Evolutionary conservation across 306 rosid species (phyloP).

Genomic region (Quercus wislizeni): DNA sequence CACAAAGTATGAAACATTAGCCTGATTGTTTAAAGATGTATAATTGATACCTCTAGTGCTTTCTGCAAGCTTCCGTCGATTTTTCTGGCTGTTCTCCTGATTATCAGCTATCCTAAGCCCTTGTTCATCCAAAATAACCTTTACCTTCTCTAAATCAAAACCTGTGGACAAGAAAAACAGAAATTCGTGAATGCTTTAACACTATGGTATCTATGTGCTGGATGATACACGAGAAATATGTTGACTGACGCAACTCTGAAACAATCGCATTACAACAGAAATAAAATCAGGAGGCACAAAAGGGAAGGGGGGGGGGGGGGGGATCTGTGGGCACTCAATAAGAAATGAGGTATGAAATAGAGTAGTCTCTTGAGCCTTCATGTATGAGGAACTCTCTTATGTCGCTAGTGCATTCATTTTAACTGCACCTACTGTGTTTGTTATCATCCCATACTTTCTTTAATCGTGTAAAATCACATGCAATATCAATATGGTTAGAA

Average conservation of each 20-base stretch:
- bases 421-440: background rate
- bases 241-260: background rate
- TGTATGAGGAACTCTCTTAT: background rate
- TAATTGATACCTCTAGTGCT: slow-evolving; percentile 71
- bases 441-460: background rate
- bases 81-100: slow-evolving; percentile 98
- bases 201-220: background rate
- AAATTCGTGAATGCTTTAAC: background rate
- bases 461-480: background rate
- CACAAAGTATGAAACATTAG: slow-evolving; percentile 17
- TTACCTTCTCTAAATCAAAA: slow-evolving; percentile 95
- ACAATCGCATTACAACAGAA: background rate
- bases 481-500: background rate
- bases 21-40: background rate
- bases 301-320: too few species aligned
- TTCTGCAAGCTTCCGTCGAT: slow-evolving; percentile 95
- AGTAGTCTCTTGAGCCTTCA: background rate
- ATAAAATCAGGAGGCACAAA: background rate
- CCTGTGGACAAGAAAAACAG: slow-evolving; percentile 37
- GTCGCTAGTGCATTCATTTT: background rate
- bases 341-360: background rate
- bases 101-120: slow-evolving; percentile 93
- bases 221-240: background rate
- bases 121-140: slow-evolving; percentile 81
- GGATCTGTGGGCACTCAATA: background rate